Conservation (phyloP, 139 green algal genomes). For the Klebsormidium nitens region DNA sequence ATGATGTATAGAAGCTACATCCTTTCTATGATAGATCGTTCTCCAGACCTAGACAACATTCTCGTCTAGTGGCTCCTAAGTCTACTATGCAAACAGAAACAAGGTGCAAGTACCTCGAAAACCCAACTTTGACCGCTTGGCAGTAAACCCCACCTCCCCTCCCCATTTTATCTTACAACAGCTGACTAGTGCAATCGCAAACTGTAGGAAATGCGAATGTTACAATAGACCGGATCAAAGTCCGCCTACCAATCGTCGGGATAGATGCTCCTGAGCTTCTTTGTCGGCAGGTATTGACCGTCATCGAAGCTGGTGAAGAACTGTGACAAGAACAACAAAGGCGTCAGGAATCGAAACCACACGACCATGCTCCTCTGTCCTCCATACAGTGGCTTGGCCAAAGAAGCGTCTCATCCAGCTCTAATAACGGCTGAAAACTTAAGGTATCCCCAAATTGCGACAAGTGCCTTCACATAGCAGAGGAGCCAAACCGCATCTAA, state of each 20-base stretch:
- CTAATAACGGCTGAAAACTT: background rate
- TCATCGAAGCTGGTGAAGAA: conserved; percentile 36
- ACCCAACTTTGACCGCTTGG: no score
- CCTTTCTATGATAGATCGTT: no score
- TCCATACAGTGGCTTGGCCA: background rate
- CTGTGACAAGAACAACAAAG: conserved; percentile 10
- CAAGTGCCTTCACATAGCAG: background rate
- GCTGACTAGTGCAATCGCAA: no score
- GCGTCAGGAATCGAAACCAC: background rate
- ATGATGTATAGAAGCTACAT: no score
- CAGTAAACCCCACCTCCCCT: no score
- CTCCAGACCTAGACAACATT: no score
- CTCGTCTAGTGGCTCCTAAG: no score
- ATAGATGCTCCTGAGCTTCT: conserved; percentile 20
- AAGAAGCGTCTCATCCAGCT: background rate
- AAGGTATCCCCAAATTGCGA: background rate
- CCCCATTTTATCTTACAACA: no score
- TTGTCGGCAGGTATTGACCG: conserved; percentile 18
- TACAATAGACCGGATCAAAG: no score
- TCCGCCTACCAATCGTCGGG: conserved; percentile 29
- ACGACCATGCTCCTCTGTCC: background rate
- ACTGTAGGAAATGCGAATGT: no score
- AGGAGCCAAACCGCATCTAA: background rate
- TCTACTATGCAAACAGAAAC: no score
- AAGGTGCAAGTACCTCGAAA: no score